Conservation (phyloP, 306 rosid genomes). For the Cicer judaicum region DNA sequence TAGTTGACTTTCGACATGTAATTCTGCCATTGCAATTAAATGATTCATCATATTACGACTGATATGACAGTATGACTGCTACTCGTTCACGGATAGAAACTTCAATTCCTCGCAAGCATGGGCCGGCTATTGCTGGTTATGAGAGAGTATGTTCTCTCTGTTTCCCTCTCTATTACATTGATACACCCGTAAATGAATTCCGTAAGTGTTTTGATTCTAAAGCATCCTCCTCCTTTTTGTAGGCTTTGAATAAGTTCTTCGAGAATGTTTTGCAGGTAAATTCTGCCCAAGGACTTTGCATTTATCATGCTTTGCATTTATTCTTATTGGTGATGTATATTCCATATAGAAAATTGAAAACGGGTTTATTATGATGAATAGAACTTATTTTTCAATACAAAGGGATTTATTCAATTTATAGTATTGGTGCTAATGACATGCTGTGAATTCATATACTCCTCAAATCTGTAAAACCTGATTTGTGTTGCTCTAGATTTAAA, state of each 20-base stretch:
- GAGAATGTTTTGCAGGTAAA: constrained; percentile 85
- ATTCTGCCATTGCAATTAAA: constrained; percentile 21
- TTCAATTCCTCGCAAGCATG: constrained; percentile 98
- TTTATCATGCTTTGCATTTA: constrained; percentile 34
- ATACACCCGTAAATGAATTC: constrained; percentile 37
- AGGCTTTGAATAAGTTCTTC: constrained; percentile 92
- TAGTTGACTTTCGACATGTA: constrained; percentile 30
- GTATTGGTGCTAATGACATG: constrained; percentile 27
- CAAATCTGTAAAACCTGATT: constrained; percentile 28
- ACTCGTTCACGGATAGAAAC: constrained; percentile 92
- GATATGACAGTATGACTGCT: constrained; percentile 72
- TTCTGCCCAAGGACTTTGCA: constrained; percentile 36
- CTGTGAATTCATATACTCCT: constrained; percentile 8
- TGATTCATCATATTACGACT: constrained; percentile 40
- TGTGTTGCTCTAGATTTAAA: background rate
- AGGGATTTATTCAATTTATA: constrained; percentile 24
- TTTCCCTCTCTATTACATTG: constrained; percentile 25
- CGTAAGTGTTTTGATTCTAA: constrained; percentile 33
- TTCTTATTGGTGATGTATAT: constrained; percentile 29
- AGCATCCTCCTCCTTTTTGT: constrained; percentile 49
- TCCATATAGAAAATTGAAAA: constrained; percentile 26
- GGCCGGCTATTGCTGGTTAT: constrained; percentile 94
- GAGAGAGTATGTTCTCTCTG: constrained; percentile 66
- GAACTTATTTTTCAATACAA: constrained; percentile 13
- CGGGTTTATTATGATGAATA: constrained; percentile 22